Conservation (phyloP, 768 basidiomycete species). For the Lactifluus echinatus region DNA sequence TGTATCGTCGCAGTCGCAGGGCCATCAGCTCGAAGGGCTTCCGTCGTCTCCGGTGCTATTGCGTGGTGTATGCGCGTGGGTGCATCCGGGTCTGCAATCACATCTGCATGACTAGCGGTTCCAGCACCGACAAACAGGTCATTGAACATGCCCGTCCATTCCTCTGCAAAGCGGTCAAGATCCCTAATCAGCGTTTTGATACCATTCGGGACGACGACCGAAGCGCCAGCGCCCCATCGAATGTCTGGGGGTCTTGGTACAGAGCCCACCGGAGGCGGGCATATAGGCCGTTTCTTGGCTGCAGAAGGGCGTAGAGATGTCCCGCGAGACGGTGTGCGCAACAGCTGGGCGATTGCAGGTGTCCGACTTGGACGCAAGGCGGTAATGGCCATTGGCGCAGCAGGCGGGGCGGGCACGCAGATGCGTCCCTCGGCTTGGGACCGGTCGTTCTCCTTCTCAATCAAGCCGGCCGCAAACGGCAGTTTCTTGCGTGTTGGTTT, state of each 20-base stretch:
- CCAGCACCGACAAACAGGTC: not conserved
- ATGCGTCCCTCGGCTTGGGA: not conserved
- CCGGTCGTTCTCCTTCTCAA: constrained; percentile 8
- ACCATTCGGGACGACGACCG: not conserved
- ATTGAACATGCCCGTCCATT: constrained; percentile 15
- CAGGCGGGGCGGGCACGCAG: not conserved
- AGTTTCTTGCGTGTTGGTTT: not conserved
- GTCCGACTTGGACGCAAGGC: not conserved
- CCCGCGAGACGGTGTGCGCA: not conserved
- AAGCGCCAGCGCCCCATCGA: not conserved
- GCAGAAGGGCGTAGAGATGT: not conserved
- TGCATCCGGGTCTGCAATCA: not conserved
- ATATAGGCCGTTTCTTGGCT: not conserved
- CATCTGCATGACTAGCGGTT: not conserved
- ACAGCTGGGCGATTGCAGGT: no score
- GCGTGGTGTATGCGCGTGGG: not conserved
- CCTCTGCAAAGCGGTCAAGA: constrained; percentile 9
- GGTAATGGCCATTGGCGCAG: not conserved
- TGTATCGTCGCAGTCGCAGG: not conserved
- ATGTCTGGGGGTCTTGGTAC: not conserved
- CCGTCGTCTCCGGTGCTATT: not conserved
- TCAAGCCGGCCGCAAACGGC: not conserved
- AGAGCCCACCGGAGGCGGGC: not conserved
- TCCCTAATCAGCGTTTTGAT: constrained; percentile 9
- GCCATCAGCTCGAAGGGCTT: not conserved